These are phyloP conservation scores for Linum trigynum DNA, from an alignment of 345 rosid species.

Conservation along the genomic window DNA sequence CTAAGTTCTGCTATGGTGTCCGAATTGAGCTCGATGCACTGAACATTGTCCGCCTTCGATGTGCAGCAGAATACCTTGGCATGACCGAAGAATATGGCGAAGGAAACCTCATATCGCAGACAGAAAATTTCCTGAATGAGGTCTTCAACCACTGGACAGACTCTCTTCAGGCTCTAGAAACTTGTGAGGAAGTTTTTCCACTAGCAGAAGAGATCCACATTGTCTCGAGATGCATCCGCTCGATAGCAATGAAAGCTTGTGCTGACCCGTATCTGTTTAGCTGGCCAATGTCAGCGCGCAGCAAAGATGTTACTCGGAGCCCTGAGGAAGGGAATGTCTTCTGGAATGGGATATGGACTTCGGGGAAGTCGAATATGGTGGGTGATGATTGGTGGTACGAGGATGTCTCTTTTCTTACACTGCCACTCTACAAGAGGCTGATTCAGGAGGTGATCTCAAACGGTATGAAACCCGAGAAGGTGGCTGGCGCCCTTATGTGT, in stretches of 20 bases:
- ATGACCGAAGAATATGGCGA: constrained; percentile 71
- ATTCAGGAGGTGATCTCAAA: constrained; percentile 44
- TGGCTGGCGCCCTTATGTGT: constrained; percentile 55
- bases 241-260: constrained; percentile 74
- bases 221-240: constrained; percentile 64
- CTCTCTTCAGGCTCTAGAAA: constrained; percentile 58
- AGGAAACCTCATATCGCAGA: constrained; percentile 56
- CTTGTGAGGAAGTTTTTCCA: constrained; percentile 52
- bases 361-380: constrained; percentile 23
- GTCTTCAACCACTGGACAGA: constrained; percentile 57
- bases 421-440: constrained; percentile 54
- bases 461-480: constrained; percentile 44
- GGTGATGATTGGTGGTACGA: constrained; percentile 84
- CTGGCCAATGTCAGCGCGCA: constrained; percentile 42
- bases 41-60: constrained; percentile 59
- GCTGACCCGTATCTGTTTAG: constrained; percentile 51
- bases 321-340: constrained; percentile 26
- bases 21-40: constrained; percentile 51
- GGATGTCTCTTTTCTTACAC: constrained; percentile 51
- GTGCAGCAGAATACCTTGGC: constrained; percentile 79
- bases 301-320: constrained; percentile 10
- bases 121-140: constrained; percentile 59
- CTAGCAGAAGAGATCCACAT: constrained; percentile 70
- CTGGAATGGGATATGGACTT: constrained; percentile 67
- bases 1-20: constrained; percentile 79